Base-by-base conservation (phyloP, 352 stramenopile genomes). In the Phytophthora citrophthora region DNA sequence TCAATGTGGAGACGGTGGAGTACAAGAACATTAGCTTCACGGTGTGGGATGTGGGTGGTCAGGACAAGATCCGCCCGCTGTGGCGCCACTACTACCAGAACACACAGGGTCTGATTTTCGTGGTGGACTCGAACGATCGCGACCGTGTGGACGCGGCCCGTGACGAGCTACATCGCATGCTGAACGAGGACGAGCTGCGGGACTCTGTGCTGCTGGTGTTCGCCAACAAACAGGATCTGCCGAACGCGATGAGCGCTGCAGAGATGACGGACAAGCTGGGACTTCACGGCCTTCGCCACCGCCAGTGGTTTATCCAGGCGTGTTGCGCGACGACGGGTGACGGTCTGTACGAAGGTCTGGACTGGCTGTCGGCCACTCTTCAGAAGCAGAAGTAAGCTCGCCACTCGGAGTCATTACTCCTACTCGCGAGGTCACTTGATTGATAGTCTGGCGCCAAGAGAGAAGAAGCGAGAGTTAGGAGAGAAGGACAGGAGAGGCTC, bases 11-110 rank as follows among this genome's bases (percentile, higher is more conserved):
- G 85, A 99, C 96, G 61, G 97, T 99, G 51, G 96, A 99, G 83
- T 99, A 99, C 92, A 99, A 99, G 87, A 99, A 99, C 88, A 99
- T 99, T 88, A 98, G 89, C 74, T 99, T 99, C 89, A 99, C 96
- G 64, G 95, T 99, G 56, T 99, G 97, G 97, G 98, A 99, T 84
- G 96, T 99, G 47, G 97, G 98, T 85, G 98, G 98, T 84, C 98
- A 99, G 84, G 94, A 98, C 82, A 98, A 98, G 89, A 99, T 99
- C 72, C 93, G 97, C 70, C 96, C 96, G 57, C 86, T 99, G 16
- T 99, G 97, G 97, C 89, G 97, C 73, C 97, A 99, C 85, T 99
- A 99, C 86, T 99, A 99, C 86, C 94, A 99, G 83, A 99, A 99
- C 86, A 99, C 97, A 74, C 96, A 99, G 86, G 98, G 95, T 59